These are phyloP conservation scores for Aspergillus hortae DNA, from an alignment of 2,329 filamentous ascomycete species.

Conservation along the genomic window DNA sequence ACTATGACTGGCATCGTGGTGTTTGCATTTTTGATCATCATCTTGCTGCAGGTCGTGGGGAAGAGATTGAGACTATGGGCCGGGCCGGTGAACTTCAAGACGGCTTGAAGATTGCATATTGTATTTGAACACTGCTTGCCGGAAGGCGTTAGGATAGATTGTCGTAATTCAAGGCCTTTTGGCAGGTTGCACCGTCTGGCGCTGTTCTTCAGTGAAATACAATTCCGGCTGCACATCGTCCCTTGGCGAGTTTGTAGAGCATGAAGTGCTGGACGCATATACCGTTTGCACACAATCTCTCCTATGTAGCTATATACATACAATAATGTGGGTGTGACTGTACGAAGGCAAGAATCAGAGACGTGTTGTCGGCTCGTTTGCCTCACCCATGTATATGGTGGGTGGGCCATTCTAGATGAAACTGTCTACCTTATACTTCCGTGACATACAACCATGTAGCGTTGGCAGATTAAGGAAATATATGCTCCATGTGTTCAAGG, in stretches of 20 bases:
- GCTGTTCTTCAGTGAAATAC: background rate
- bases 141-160: background rate
- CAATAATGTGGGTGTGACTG: too few species aligned
- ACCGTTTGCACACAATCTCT: too few species aligned
- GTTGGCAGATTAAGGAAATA: too few species aligned
- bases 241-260: background rate
- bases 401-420: too few species aligned
- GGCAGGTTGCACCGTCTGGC: background rate
- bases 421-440: too few species aligned
- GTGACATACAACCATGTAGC: too few species aligned
- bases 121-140: background rate
- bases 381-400: too few species aligned
- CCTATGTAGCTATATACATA: too few species aligned
- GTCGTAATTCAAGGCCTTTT: background rate
- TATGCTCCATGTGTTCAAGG: too few species aligned
- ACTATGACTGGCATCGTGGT: conserved; percentile 46
- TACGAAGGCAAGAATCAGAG: too few species aligned
- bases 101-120: background rate
- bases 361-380: too few species aligned
- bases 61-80: conserved; percentile 36
- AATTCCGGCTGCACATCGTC: background rate
- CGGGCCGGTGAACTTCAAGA: conserved; percentile 34
- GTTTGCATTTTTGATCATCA: conserved; percentile 33
- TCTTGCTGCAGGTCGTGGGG: conserved; percentile 36
- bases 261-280: too few species aligned